A percentile compares a stretch with the other conserved stretches of the same genome.
Evolutionary conservation across 2,329 filamentous ascomycete genomes (phyloP).

Genomic region (Sporothrix brasiliensis): DNA sequence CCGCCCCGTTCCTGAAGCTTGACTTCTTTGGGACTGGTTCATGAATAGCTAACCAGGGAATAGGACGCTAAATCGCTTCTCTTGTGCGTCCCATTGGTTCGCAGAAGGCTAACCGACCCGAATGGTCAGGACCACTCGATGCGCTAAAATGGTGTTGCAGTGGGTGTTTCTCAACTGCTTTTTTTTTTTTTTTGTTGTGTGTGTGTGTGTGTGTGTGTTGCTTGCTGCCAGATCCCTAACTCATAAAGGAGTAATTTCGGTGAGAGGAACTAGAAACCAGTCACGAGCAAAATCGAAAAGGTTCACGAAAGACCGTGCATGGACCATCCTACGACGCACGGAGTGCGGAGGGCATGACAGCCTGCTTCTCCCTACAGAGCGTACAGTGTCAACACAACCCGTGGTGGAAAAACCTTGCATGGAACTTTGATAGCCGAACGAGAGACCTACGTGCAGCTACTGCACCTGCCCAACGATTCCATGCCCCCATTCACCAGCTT

Average conservation of each 20-base stretch:
- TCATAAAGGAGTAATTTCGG: not conserved
- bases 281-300: not conserved
- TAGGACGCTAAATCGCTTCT: constrained; percentile 41
- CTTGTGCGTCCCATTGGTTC: constrained; percentile 45
- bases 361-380: constrained; percentile 1
- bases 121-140: constrained; percentile 23
- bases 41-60: constrained; percentile 21
- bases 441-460: not conserved
- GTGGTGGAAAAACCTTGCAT: not conserved
- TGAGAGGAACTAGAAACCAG: constrained; percentile 17
- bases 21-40: constrained; percentile 21
- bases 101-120: constrained; percentile 44
- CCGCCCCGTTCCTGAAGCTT: constrained; percentile 32
- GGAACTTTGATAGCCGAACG: constrained; percentile 1
- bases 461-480: not conserved
- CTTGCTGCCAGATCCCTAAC: not conserved
- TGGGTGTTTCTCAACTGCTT: constrained; percentile 23
- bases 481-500: not conserved
- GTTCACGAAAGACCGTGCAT: not conserved
- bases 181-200: not conserved
- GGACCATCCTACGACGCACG: too few relatives aligned
- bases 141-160: constrained; percentile 35
- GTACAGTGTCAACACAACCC: not conserved
- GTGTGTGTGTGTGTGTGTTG: too few relatives aligned
- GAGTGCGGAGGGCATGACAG: not conserved